Percentiles rank a stretch among this genome's conserved stretches.
phyloP scores from a whole-genome alignment of 2,329 filamentous ascomycete species.

The Xylariaceae sp. region DNA sequence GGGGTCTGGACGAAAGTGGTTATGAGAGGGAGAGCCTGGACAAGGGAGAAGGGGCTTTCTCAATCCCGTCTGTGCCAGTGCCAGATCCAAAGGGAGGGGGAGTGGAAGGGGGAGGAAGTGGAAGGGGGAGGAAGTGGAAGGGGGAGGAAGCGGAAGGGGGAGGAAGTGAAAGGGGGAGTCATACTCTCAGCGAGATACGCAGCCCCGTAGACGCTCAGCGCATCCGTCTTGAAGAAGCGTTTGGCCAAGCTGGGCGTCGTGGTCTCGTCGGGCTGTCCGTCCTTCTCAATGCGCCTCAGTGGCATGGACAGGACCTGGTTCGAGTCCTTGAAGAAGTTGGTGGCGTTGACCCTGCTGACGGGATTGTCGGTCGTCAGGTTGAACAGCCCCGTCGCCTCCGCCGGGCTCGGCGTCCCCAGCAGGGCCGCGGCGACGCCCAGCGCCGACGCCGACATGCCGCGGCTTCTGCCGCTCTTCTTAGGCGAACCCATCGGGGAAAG shows the following conservation, averaged over 20 bases:
- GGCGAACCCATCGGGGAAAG: too few relatives aligned
- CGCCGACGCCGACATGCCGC: too few relatives aligned
- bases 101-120: neutral
- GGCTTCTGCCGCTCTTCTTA: too few relatives aligned
- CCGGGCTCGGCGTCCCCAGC: neutral
- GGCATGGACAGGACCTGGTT: slow-evolving; percentile 19
- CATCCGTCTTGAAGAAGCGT: slow-evolving; percentile 21
- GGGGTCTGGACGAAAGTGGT: too few relatives aligned
- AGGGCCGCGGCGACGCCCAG: slow-evolving; percentile 1
- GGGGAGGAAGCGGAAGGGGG: neutral
- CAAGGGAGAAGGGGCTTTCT: too few relatives aligned
- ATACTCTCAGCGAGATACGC: slow-evolving; percentile 25
- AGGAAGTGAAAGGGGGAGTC: too few relatives aligned
- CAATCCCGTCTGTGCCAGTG: too few relatives aligned
- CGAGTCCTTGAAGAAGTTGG: slow-evolving; percentile 9
- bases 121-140: neutral
- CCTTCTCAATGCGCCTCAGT: slow-evolving; percentile 19
- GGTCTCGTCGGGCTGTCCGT: too few relatives aligned
- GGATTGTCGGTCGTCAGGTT: neutral
- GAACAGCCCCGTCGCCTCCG: slow-evolving; percentile 4
- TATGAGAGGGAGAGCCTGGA: too few relatives aligned
- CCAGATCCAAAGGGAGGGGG: neutral
- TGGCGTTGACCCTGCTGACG: slow-evolving; percentile 7
- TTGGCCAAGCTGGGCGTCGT: slow-evolving; percentile 19
- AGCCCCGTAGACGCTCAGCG: slow-evolving; percentile 22